Percentiles rank a stretch among this genome's conserved stretches.
These are phyloP conservation scores for Aspergillus affinis DNA, from an alignment of 495 filamentous ascomycete genomes.

Conservation along the genomic window DNA sequence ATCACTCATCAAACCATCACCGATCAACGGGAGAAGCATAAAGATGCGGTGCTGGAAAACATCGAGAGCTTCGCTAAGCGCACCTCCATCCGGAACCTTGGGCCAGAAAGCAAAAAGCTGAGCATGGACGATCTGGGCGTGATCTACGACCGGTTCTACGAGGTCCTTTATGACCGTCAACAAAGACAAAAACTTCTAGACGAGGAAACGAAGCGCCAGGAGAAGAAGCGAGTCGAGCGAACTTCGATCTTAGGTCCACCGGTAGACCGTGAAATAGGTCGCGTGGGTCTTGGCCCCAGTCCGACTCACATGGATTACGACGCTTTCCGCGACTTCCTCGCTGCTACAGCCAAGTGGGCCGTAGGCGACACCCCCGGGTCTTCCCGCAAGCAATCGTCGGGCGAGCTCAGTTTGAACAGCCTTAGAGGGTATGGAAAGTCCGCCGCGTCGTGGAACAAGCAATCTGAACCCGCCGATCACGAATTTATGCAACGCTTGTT, in stretches of 20 bases:
- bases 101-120: conserved; percentile 89
- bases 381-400: conserved; percentile 50
- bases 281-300: conserved; percentile 87
- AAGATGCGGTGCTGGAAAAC: conserved; percentile 84
- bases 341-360: conserved; percentile 87
- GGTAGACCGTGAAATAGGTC: conserved; percentile 54
- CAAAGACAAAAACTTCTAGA: conserved; percentile 75
- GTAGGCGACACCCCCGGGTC: conserved; percentile 73
- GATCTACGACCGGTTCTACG: conserved; percentile 91
- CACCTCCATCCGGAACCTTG: conserved; percentile 92
- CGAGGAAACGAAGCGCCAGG: conserved; percentile 63
- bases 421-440: conserved; percentile 47
- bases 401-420: conserved; percentile 54
- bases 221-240: conserved; percentile 55
- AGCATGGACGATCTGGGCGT: conserved; percentile 80
- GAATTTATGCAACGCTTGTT: conserved; percentile 93
- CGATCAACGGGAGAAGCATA: conserved; percentile 87
- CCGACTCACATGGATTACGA: conserved; percentile 93
- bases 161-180: conserved; percentile 84
- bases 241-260: conserved; percentile 42
- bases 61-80: conserved; percentile 97
- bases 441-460: conserved; percentile 71
- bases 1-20: conserved; percentile 91
- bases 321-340: conserved; percentile 89
- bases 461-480: conserved; percentile 84